phyloP scores from a whole-genome alignment of 139 green algal genomes.

The Chlamydomonas schloesseri region DNA sequence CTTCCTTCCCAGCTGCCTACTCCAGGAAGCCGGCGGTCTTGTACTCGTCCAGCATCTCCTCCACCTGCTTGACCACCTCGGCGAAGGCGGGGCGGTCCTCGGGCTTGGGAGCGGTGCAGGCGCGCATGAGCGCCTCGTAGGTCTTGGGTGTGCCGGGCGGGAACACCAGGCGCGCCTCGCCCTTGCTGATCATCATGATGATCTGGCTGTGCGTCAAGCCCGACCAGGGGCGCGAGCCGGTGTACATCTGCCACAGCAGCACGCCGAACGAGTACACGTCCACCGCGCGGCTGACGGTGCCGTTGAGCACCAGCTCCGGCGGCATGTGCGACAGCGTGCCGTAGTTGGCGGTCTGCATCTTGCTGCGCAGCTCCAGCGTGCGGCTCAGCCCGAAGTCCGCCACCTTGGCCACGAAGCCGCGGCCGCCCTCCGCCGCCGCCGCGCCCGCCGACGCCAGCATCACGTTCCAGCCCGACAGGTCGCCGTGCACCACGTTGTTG shows the following conservation, averaged over 20 bases:
- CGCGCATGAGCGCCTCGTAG: constrained; percentile 48
- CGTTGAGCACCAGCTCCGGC: constrained; percentile 46
- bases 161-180: constrained; percentile 53
- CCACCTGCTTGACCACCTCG: constrained; percentile 1
- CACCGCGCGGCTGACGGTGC: constrained; percentile 37
- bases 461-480: constrained; percentile 73
- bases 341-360: constrained; percentile 57
- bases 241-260: constrained; percentile 74
- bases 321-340: constrained; percentile 58
- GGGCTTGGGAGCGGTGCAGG: constrained; percentile 46
- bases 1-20: background rate
- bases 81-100: constrained; percentile 46
- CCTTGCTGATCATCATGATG: constrained; percentile 42
- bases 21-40: constrained; percentile 2
- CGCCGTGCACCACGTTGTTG: constrained; percentile 60
- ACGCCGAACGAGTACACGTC: constrained; percentile 61
- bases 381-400: constrained; percentile 80
- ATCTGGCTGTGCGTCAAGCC: constrained; percentile 63
- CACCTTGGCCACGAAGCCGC: constrained; percentile 75
- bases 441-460: constrained; percentile 60
- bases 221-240: constrained; percentile 61
- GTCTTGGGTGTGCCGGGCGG: constrained; percentile 6
- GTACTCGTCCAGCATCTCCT: constrained; percentile 19
- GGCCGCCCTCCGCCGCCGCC: constrained; percentile 19
- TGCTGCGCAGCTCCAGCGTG: constrained; percentile 44